These are phyloP conservation scores for Eucalyptus polyanthemos DNA, from an alignment of 345 rosid genomes.

Conservation along the genomic window DNA sequence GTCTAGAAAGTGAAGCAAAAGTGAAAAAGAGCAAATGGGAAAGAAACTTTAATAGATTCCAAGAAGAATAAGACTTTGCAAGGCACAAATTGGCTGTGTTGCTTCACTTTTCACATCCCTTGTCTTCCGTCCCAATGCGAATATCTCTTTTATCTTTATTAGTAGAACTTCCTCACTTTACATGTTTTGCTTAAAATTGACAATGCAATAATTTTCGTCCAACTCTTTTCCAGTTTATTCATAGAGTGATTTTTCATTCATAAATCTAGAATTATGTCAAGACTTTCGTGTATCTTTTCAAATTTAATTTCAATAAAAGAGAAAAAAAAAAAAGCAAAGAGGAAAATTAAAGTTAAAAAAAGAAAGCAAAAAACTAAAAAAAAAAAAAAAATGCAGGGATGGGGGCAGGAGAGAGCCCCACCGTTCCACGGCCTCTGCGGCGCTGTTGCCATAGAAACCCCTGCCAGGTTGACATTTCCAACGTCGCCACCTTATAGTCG, in stretches of 20 bases:
- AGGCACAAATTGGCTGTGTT: neutral
- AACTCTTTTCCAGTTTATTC: neutral
- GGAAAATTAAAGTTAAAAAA: neutral
- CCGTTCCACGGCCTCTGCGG: too few relatives aligned
- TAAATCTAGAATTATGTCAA: neutral
- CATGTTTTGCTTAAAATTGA: neutral
- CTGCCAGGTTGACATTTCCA: neutral
- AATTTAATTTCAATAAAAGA: too few relatives aligned
- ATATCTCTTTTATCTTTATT: too few relatives aligned
- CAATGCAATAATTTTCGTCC: neutral
- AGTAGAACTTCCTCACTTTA: too few relatives aligned
- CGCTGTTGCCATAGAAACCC: accelerated
- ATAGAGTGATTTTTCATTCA: too few relatives aligned
- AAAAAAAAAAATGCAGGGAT: too few relatives aligned
- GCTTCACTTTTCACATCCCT: neutral
- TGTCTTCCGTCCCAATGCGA: too few relatives aligned
- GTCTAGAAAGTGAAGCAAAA: neutral
- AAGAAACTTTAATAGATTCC: neutral
- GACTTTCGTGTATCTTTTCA: neutral
- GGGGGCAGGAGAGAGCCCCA: too few relatives aligned
- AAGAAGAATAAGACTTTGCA: neutral
- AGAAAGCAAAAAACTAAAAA: too few relatives aligned
- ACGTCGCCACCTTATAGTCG: too few relatives aligned
- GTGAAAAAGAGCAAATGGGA: neutral
- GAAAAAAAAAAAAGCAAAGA: neutral